These are phyloP conservation scores for Musa troglodytarum DNA, from an alignment of 176 grass and related monocot genomes.

Conservation along the genomic window DNA sequence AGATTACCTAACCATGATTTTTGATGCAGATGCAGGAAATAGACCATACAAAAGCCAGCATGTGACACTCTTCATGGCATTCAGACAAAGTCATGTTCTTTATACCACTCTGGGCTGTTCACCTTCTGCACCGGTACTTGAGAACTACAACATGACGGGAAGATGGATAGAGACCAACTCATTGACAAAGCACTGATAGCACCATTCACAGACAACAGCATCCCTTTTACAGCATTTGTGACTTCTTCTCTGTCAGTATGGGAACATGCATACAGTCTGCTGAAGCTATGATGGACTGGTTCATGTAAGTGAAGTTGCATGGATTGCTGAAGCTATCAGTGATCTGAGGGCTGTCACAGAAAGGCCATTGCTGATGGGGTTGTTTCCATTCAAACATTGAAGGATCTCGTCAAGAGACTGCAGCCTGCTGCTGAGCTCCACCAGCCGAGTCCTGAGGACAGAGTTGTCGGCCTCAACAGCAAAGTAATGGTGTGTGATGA, in stretches of 20 bases:
- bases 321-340: neutral
- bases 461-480: constrained; percentile 54
- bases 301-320: neutral
- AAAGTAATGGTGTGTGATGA: constrained; percentile 30
- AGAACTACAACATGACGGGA: too few species aligned
- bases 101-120: too few species aligned
- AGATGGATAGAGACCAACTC: neutral
- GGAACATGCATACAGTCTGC: neutral
- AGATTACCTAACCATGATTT: too few species aligned
- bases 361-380: too few species aligned
- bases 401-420: constrained; percentile 48
- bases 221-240: neutral
- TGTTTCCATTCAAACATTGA: constrained; percentile 19
- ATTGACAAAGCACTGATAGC: neutral
- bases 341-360: too few species aligned
- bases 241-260: neutral
- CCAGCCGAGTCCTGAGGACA: constrained; percentile 52
- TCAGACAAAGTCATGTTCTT: too few species aligned
- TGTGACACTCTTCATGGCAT: too few species aligned
- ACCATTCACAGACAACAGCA: neutral
- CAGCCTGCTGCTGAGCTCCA: constrained; percentile 56
- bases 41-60: too few species aligned
- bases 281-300: neutral
- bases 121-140: too few species aligned
- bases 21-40: too few species aligned